These are phyloP conservation scores for Kwoniella sp. DNA, from an alignment of 768 basidiomycete species.

Conservation along the genomic window DNA sequence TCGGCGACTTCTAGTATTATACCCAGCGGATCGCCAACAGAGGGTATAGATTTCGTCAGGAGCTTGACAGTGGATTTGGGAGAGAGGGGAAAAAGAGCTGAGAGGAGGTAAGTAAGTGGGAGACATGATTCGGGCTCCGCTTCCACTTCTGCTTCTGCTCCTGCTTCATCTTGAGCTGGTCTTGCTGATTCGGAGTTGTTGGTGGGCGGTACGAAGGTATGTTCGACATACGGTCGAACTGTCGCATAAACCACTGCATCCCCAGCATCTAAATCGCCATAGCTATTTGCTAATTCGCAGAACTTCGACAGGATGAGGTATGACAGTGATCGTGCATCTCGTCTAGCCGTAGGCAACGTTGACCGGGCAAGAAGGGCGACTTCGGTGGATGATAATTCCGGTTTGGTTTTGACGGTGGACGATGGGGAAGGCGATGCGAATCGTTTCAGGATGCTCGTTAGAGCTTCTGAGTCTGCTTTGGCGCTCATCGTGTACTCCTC, in stretches of 20 bases:
- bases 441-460: constrained; percentile 23
- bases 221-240: constrained; percentile 21
- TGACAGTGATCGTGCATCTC: constrained; percentile 24
- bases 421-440: constrained; percentile 5
- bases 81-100: constrained; percentile 33
- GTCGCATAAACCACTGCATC: neutral
- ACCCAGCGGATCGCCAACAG: constrained; percentile 27
- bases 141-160: neutral
- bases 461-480: constrained; percentile 11
- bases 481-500: neutral
- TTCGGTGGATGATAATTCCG: constrained; percentile 8
- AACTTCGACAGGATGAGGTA: constrained; percentile 35
- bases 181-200: too few species aligned
- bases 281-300: constrained; percentile 13
- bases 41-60: constrained; percentile 20
- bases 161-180: neutral
- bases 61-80: constrained; percentile 21
- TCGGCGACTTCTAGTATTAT: constrained; percentile 66
- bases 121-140: constrained; percentile 24
- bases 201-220: constrained; percentile 9
- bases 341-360: constrained; percentile 24
- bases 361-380: constrained; percentile 27
- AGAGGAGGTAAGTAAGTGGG: constrained; percentile 30
- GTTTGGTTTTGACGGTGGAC: neutral
- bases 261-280: neutral